phyloP scores from a whole-genome alignment of 768 basidiomycete species.

The Lactarius psammicola region DNA sequence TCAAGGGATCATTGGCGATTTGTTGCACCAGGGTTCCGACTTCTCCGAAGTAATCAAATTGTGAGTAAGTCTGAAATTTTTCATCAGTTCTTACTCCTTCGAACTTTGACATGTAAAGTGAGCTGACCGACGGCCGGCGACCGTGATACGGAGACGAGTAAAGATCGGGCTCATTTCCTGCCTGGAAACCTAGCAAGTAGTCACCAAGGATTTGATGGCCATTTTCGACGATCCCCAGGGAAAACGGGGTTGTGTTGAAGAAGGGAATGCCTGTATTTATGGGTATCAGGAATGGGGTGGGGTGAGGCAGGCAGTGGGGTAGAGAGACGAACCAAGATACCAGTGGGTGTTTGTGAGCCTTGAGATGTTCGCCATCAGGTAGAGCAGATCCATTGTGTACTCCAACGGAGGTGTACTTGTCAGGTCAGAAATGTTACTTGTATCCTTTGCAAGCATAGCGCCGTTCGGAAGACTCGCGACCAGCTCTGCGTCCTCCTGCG shows the following conservation, averaged over 20 bases:
- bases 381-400: conserved; percentile 64
- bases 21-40: conserved; percentile 23
- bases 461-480: conserved; percentile 50
- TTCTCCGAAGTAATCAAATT: conserved; percentile 39
- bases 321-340: conserved; percentile 49
- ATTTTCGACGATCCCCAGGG: conserved; percentile 53
- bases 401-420: conserved; percentile 68
- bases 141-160: conserved; percentile 40
- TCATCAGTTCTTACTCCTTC: not conserved
- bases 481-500: conserved; percentile 62
- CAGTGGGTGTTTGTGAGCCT: conserved; percentile 57
- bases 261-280: conserved; percentile 53
- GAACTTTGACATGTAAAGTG: not conserved
- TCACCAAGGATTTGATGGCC: conserved; percentile 62
- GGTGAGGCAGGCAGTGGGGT: too few relatives aligned
- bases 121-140: conserved; percentile 24
- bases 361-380: conserved; percentile 61
- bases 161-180: conserved; percentile 81
- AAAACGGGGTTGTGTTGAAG: conserved; percentile 55
- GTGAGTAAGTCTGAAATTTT: conserved; percentile 10
- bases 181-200: conserved; percentile 61
- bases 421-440: conserved; percentile 40
- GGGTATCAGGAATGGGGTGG: not conserved
- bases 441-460: conserved; percentile 51
- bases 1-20: conserved; percentile 9